phyloP scores from a whole-genome alignment of 1,139 yeast species.

The Sugiyamaella novakii region DNA sequence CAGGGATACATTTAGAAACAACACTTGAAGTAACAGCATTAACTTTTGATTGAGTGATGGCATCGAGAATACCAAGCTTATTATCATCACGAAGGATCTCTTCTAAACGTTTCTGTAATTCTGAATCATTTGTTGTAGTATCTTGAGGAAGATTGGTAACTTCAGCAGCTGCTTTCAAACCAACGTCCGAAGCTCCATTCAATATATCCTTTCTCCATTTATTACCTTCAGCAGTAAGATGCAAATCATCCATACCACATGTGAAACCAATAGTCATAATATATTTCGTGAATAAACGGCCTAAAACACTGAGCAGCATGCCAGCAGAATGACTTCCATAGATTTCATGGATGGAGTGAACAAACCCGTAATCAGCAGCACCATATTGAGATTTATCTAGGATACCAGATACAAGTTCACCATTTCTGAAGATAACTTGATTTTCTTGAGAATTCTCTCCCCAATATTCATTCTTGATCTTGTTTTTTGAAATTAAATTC shows the following conservation, averaged over 20 bases:
- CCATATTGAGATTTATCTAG: conserved; percentile 98
- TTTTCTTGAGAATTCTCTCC: conserved; percentile 81
- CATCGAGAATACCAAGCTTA: conserved; percentile 92
- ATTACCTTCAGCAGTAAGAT: conserved; percentile 90
- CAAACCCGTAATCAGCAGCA: conserved; percentile 95
- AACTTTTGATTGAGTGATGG: conserved; percentile 92
- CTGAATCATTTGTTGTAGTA: conserved; percentile 64
- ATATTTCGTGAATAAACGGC: conserved; percentile 91
- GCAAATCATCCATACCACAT: conserved; percentile 99
- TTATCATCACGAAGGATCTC: conserved; percentile 93
- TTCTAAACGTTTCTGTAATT: conserved; percentile 82
- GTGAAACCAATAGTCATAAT: conserved; percentile 92
- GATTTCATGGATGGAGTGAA: conserved; percentile 93
- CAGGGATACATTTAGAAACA: conserved; percentile 93
- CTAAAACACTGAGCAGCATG: conserved; percentile 82
- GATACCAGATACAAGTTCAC: conserved; percentile 88
- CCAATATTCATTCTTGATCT: conserved; percentile 95
- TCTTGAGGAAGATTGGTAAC: conserved; percentile 76
- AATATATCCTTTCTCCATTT: conserved; percentile 83
- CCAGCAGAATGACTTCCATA: conserved; percentile 94
- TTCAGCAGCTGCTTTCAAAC: conserved; percentile 90
- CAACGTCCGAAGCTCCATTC: conserved; percentile 73
- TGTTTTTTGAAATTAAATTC: conserved; percentile 78
- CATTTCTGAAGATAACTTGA: conserved; percentile 80
- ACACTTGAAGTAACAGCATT: conserved; percentile 90